Evolutionary conservation across 2,329 filamentous ascomycete genomes (phyloP), one percentile per base, ranked within the genome.

Genomic region (Dactylellina parvicollis): DNA sequence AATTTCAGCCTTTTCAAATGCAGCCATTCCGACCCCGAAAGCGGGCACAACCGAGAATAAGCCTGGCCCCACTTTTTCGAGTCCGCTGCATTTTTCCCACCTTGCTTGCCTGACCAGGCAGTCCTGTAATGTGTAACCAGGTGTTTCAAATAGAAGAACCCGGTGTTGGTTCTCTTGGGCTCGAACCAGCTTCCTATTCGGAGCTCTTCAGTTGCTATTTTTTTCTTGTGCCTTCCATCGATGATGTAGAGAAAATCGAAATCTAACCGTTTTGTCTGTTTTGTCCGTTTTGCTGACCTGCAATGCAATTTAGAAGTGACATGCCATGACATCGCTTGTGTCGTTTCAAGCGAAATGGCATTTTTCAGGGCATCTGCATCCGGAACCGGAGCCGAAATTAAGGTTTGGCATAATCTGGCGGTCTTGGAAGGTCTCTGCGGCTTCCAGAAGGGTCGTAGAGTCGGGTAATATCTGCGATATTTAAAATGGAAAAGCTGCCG

Each of bases 91-190:
- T 36, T 38, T 52, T 52, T 9, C n/a, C 18, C 8, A 26, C 30
- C 12, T 16, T 55, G 52, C 67, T 61, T 64, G 57, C 66, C 66
- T 62, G 49, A 52, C 57, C 26, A 26, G 50, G 56, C 49, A 52
- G 32, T 52, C 22, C 7, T 22, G 14, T 32, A 54, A 44, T 28
- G 50, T 72, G 67, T 65, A 64, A 65, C 67, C 52, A 42, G 40
- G 26, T 60, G 67, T 72, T 72, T 72, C 67, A 72, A 36, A 36
- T 72, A 36, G 54, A 30, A 59, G 24, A 46, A 54, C 67, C 59
- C 20, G 67, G 67, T 61, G 47, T 49, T 49, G 34, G 47, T 46
- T 46, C 8, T 26, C 42, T 55, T 47, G 24, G 30, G 38, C 56
- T 70, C 32, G 50, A 18, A 62, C 56, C 49, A 40, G 44, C 47